Conservation (phyloP, 2,329 filamentous ascomycete species). For the Huntiella savannae region DNA sequence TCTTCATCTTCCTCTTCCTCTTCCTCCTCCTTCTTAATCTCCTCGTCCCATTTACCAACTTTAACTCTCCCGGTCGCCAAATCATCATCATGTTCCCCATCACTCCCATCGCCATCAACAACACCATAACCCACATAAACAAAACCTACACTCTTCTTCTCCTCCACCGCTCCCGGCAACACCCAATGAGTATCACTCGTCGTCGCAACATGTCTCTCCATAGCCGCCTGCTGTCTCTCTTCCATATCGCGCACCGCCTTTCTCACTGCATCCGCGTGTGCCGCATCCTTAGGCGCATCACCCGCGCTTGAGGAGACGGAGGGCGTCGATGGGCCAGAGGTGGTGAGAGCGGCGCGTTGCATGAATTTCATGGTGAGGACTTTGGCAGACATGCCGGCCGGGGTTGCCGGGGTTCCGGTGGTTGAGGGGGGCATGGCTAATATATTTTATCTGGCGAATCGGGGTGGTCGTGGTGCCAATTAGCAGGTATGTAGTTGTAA, state of each 20-base stretch:
- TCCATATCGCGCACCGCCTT: slow-evolving; percentile 49
- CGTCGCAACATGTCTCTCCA: slow-evolving; percentile 42
- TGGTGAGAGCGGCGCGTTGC: slow-evolving; percentile 53
- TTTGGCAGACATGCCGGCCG: slow-evolving; percentile 55
- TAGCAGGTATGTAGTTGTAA: neutral
- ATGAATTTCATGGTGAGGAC: slow-evolving; percentile 95
- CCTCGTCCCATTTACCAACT: slow-evolving; percentile 15
- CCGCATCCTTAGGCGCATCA: slow-evolving; percentile 1
- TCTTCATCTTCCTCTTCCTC: slow-evolving; percentile 18
- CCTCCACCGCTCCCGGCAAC: slow-evolving; percentile 30
- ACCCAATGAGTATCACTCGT: slow-evolving; percentile 61
- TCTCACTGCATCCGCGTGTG: slow-evolving; percentile 32
- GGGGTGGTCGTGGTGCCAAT: neutral
- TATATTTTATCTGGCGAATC: neutral
- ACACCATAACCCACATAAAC: slow-evolving; percentile 38
- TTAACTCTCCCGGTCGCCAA: slow-evolving; percentile 18
- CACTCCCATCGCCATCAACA: slow-evolving; percentile 22
- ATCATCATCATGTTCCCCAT: slow-evolving; percentile 18
- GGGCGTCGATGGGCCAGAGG: slow-evolving; percentile 21
- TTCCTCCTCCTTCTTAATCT: slow-evolving; percentile 4
- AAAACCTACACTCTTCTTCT: slow-evolving; percentile 28
- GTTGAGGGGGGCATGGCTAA: slow-evolving; percentile 30
- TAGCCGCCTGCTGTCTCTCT: slow-evolving; percentile 38
- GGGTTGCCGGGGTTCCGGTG: slow-evolving; percentile 23
- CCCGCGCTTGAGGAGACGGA: slow-evolving; percentile 16